A percentile compares a stretch with the other conserved stretches of the same genome.
Conservation (phyloP, 768 basidiomycete genomes). For the Rhizopogon rudus region DNA sequence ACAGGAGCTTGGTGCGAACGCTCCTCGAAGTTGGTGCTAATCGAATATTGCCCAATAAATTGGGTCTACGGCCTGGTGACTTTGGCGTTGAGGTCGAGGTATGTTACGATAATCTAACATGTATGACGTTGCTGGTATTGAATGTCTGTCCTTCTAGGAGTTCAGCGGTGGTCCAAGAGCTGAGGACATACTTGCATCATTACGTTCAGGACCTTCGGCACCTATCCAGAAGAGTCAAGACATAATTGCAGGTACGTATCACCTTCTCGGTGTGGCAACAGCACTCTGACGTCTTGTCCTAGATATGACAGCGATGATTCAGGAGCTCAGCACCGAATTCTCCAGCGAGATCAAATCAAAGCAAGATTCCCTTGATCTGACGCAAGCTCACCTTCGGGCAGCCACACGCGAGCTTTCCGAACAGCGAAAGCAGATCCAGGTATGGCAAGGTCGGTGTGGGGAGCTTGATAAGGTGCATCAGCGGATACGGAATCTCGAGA, state of each 20-base stretch:
- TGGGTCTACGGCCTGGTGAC: conserved; percentile 90
- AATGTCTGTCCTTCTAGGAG: conserved; percentile 40
- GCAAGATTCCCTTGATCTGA: conserved; percentile 82
- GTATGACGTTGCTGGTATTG: neutral
- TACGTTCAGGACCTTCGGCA: conserved; percentile 67
- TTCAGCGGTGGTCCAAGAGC: conserved; percentile 63
- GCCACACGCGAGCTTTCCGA: conserved; percentile 90
- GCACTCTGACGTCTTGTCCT: conserved; percentile 7
- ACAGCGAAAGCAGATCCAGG: conserved; percentile 79
- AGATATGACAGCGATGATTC: conserved; percentile 88
- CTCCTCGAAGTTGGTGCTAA: conserved; percentile 93
- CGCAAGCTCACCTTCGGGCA: conserved; percentile 80
- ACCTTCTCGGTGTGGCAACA: neutral
- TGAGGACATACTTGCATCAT: conserved; percentile 74
- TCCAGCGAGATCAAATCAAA: conserved; percentile 79
- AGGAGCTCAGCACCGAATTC: conserved; percentile 74
- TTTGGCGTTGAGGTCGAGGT: conserved; percentile 94
- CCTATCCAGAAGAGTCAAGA: conserved; percentile 88
- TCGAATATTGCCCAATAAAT: conserved; percentile 81
- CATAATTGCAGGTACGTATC: conserved; percentile 62
- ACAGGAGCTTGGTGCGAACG: conserved; percentile 78
- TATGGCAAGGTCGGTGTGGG: conserved; percentile 65
- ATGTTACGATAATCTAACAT: conserved; percentile 16
- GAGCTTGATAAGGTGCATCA: conserved; percentile 82
- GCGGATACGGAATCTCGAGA: conserved; percentile 79